Percentiles rank a stretch among this genome's conserved stretches.
Evolutionary conservation across 495 filamentous ascomycete genomes (phyloP).

Genomic region (Clohesyomyces aquaticus): DNA sequence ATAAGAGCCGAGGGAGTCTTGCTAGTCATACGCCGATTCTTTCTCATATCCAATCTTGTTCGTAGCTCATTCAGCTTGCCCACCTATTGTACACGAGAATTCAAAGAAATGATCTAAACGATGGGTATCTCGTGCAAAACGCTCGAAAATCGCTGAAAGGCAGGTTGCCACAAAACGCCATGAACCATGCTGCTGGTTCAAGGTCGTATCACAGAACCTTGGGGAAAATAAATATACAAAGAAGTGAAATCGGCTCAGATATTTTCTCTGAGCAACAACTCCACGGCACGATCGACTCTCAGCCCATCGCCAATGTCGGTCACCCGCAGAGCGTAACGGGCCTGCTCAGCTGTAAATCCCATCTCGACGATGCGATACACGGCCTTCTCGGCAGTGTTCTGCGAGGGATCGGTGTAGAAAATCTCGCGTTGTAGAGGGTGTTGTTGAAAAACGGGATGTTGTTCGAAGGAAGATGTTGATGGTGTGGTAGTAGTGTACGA

Average conservation of each 20-base stretch:
- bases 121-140: slow-evolving; percentile 23
- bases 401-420: slow-evolving; percentile 22
- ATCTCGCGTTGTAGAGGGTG: slow-evolving; percentile 34
- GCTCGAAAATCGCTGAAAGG: background rate
- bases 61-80: background rate
- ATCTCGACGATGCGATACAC: slow-evolving; percentile 50
- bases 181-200: slow-evolving; percentile 1
- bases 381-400: slow-evolving; percentile 46
- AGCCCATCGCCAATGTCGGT: slow-evolving; percentile 51
- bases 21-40: background rate
- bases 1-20: too few relatives aligned
- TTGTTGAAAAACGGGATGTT: slow-evolving; percentile 34
- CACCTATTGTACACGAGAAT: background rate
- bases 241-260: too few relatives aligned
- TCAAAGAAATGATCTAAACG: slow-evolving; percentile 10
- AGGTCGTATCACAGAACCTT: background rate
- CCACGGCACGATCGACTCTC: slow-evolving; percentile 49
- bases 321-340: slow-evolving; percentile 44
- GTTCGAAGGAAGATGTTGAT: slow-evolving; percentile 15
- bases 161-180: background rate
- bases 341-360: slow-evolving; percentile 49
- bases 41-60: background rate
- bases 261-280: slow-evolving; percentile 44
- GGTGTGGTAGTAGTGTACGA: too few relatives aligned
- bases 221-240: too few relatives aligned